Evolutionary conservation across 495 filamentous ascomycete genomes (phyloP).

Genomic region (Xylaria telfairii): DNA sequence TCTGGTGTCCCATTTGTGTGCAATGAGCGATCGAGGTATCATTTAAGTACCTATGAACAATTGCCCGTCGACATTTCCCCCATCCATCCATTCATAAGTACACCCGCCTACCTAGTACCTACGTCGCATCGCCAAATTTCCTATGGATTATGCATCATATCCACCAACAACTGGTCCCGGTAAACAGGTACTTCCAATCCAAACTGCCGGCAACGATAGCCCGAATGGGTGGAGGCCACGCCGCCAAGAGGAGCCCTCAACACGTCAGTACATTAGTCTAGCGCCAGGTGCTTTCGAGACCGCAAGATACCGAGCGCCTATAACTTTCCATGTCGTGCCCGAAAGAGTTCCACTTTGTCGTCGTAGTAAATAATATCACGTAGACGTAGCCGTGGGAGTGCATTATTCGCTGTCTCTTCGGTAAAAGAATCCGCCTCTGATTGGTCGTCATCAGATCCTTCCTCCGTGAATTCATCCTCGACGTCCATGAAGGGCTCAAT

Average conservation of each 20-base stretch:
- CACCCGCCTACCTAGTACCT: neutral
- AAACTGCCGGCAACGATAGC: conserved; percentile 1
- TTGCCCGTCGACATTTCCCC: neutral
- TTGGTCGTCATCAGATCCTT: conserved; percentile 57
- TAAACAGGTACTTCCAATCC: conserved; percentile 10
- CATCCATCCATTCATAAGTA: neutral
- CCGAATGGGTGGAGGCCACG: conserved; percentile 21
- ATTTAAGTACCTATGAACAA: neutral
- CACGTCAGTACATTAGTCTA: conserved; percentile 22
- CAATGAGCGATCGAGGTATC: neutral
- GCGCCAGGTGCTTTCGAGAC: conserved; percentile 13
- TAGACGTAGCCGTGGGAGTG: conserved; percentile 65
- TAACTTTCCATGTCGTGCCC: conserved; percentile 74
- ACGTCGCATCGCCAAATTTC: neutral
- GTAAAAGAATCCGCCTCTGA: conserved; percentile 63
- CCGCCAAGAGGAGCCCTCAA: conserved; percentile 20
- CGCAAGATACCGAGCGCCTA: conserved; percentile 43
- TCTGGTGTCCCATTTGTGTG: neutral
- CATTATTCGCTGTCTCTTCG: conserved; percentile 48
- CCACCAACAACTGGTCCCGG: conserved; percentile 15
- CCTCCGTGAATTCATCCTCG: conserved; percentile 49
- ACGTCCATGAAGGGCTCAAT: neutral
- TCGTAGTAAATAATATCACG: conserved; percentile 90
- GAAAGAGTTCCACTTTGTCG: conserved; percentile 85
- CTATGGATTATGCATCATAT: conserved; percentile 1